Base-by-base conservation (phyloP, 352 stramenopile genomes). In the Blastocystis sp. region DNA sequence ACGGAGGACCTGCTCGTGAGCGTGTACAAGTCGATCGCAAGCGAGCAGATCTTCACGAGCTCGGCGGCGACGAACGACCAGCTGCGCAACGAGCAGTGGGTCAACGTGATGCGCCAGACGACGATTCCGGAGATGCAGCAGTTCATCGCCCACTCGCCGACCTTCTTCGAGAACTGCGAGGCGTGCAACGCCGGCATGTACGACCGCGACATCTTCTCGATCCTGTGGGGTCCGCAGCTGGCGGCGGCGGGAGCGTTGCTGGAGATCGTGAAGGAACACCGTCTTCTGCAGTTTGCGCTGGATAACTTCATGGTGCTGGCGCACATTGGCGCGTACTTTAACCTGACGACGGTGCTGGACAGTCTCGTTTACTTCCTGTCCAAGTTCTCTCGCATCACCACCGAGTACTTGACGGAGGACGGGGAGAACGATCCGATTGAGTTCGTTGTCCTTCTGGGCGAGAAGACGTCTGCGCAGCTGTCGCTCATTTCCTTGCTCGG, bases 1-100 rank as follows among this genome's bases (percentile, higher is more conserved):
- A 93, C 94, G 0, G 89, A 92, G 29, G 93, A 96, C 1, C 97
- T 97, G 81, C 87, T 98, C 64, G 90, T 86, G 24, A 84, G 90
- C 42, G 87, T 95, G 18, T 95, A 94, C 65, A 86, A 91, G 54
- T 87, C 91, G 64, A 94, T 95, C 51, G 75, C 75, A 16, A 85
- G 75, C 34, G 75, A 85, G 75, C 75, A 85, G 51, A 85, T 85
- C 63, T 76, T 85, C 46, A 85, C 75, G 8, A 76, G 57, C 38
- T 61, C 29, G 7, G 53, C n/a, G 46, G 49, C 69, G n/a, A 81
- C 46, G 8, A 64, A 63, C 40, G 69, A 81, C 53, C 69, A 81
- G 69, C 53, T 81, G 34, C 48, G 75, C 4, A 72, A 59, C 51
- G 75, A 85, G 27, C 75, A 85, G 44, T 85, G 75, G 75, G 75